A percentile compares a stretch with the other conserved stretches of the same genome.
Evolutionary conservation across 2,329 filamentous ascomycete genomes (phyloP).

Genomic region (Hypoxylon sp.): DNA sequence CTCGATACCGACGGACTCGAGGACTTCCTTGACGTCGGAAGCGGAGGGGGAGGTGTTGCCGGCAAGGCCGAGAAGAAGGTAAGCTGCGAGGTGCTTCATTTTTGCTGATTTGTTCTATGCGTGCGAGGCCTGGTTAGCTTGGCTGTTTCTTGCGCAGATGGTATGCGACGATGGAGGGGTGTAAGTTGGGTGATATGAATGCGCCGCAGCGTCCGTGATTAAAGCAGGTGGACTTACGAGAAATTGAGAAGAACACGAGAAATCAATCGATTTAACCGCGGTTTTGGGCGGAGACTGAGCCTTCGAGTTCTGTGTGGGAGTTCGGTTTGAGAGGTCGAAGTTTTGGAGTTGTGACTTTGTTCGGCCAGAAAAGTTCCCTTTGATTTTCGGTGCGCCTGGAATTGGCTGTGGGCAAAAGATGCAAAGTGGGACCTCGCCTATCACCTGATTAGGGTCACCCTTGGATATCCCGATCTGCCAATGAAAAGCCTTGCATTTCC

Average conservation of each 20-base stretch:
- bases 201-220: constrained; percentile 9
- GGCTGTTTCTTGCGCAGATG: constrained; percentile 24
- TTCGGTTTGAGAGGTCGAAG: constrained; percentile 54
- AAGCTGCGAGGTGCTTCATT: constrained; percentile 99
- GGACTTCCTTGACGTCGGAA: constrained; percentile 87
- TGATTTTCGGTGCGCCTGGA: constrained; percentile 46
- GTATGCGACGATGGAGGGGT: constrained; percentile 14
- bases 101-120: constrained; percentile 63
- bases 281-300: constrained; percentile 97
- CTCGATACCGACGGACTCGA: constrained; percentile 95
- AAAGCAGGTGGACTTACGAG: constrained; percentile 55
- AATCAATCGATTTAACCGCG: constrained; percentile 99
- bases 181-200: background rate
- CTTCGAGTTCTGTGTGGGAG: constrained; percentile 82
- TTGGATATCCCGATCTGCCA: constrained; percentile 14
- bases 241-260: constrained; percentile 79
- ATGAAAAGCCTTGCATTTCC: constrained; percentile 12
- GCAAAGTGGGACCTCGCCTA: constrained; percentile 39
- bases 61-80: constrained; percentile 95
- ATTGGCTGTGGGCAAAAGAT: constrained; percentile 39
- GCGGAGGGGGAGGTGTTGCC: constrained; percentile 93
- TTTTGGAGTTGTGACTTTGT: constrained; percentile 50
- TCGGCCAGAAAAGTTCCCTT: constrained; percentile 51
- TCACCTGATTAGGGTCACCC: constrained; percentile 54
- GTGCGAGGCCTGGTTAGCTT: constrained; percentile 40